These are phyloP conservation scores for Moniliophthora roreri DNA, from an alignment of 1,284 basidiomycete species.

Conservation along the genomic window DNA sequence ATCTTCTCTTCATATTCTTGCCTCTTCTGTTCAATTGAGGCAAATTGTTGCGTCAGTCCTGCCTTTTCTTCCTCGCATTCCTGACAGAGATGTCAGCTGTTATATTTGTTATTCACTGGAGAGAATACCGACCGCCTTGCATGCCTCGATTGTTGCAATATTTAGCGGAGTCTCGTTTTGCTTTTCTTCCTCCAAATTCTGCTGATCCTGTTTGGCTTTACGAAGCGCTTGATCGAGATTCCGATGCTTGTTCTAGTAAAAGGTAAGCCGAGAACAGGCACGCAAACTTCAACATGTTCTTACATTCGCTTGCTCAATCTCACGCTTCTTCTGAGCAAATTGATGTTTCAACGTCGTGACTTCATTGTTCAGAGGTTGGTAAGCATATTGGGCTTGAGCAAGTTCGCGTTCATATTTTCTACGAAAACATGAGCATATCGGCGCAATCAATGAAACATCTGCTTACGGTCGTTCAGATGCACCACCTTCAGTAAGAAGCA, in stretches of 20 bases:
- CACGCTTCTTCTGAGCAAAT: conserved; percentile 17
- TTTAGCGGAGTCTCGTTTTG: conserved; percentile 76
- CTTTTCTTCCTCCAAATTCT: conserved; percentile 47
- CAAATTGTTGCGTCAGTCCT: conserved; percentile 48
- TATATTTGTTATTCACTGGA: background rate
- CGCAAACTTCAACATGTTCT: too few relatives aligned
- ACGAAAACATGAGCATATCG: conserved; percentile 16
- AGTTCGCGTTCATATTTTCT: conserved; percentile 20
- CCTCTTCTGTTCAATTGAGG: conserved; percentile 41
- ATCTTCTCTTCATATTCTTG: conserved; percentile 42
- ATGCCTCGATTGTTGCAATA: conserved; percentile 63
- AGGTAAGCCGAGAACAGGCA: background rate
- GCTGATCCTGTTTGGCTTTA: conserved; percentile 27
- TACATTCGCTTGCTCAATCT: conserved; percentile 8
- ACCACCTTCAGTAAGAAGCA: conserved; percentile 50
- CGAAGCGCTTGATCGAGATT: conserved; percentile 21
- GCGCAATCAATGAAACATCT: conserved; percentile 5
- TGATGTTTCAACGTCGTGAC: conserved; percentile 13
- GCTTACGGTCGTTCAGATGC: conserved; percentile 33
- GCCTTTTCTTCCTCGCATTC: conserved; percentile 55
- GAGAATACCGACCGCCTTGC: conserved; percentile 42
- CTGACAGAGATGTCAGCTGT: conserved; percentile 30
- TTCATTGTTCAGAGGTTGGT: conserved; percentile 14
- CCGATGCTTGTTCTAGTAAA: conserved; percentile 25
- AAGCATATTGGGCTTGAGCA: background rate